Evolutionary conservation across 2,329 filamentous ascomycete species (phyloP).

Genomic region (Claviceps sp.): DNA sequence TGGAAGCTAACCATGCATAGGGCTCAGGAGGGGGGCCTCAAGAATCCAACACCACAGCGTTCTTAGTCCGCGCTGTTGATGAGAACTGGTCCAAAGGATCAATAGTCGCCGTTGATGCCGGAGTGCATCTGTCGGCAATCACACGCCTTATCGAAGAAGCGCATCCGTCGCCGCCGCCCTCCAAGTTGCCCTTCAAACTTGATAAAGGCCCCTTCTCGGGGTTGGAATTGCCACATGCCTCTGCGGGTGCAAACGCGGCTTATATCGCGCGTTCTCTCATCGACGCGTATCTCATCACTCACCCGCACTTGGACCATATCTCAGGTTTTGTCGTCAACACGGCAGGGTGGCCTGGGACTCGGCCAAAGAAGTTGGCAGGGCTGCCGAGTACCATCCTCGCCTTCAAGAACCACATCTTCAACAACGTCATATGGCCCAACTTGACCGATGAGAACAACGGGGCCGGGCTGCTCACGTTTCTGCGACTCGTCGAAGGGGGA

Average conservation of each 20-base stretch:
- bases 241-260: conserved; percentile 63
- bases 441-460: conserved; percentile 92
- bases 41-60: conserved; percentile 80
- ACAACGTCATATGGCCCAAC: conserved; percentile 96
- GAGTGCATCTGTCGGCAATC: conserved; percentile 78
- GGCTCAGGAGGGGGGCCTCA: conserved; percentile 80
- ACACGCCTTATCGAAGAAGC: conserved; percentile 58
- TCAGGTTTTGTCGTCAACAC: conserved; percentile 89
- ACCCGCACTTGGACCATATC: conserved; percentile 94
- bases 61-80: conserved; percentile 71
- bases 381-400: conserved; percentile 82
- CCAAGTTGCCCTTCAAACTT: conserved; percentile 35
- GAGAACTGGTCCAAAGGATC: conserved; percentile 73
- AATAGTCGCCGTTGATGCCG: conserved; percentile 83
- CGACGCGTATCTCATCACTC: conserved; percentile 83
- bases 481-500: conserved; percentile 76
- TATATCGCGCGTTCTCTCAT: conserved; percentile 69
- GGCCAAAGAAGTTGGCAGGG: conserved; percentile 75
- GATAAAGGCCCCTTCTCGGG: conserved; percentile 67
- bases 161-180: conserved; percentile 21
- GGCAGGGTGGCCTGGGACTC: conserved; percentile 64
- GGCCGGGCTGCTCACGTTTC: conserved; percentile 81
- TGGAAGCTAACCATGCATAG: conserved; percentile 28
- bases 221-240: conserved; percentile 52
- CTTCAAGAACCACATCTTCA: conserved; percentile 91